Base-by-base conservation (phyloP, 495 filamentous ascomycete genomes). In the Cercophora samala region DNA sequence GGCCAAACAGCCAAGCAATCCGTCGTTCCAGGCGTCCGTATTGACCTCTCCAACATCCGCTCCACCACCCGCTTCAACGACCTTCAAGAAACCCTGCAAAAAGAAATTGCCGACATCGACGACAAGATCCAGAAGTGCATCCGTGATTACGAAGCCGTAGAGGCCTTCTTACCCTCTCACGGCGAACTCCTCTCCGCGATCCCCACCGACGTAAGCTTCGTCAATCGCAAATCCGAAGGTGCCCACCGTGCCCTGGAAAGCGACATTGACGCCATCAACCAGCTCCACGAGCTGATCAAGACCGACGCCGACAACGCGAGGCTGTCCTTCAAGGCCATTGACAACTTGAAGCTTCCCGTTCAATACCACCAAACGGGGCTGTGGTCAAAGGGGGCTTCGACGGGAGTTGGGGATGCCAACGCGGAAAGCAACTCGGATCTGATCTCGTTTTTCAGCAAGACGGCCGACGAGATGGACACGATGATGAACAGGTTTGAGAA, bases 31-130 rank as follows among this genome's bases (percentile, higher is more conserved):
- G 91, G 92, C 6, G 91, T 93, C 19, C 88, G 89, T 63, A 88
- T 97, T 46, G 90, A 93, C 77, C 74, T 90, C 29, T 85, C 83
- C 75, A 89, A 91, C 73, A 81, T 97, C 23, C 85, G 90, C 13
- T 86, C 90, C 5, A 97, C 93, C 0, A 97, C 95, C 8, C 90
- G 95, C 64, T 97, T 93, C 80, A 88, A 89, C 75, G 94, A 97
- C 79, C 88, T 96, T 52, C 86, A 91, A 55, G 90, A 93, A 69
- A 85, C 90, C 46, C 80, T 97, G n/a, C 91, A 96, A 68, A 85
- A 85, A 59, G 75, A 90, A 58, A 89, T 99, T 55, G 86, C 90
- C 62, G 73, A 75, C 15, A 86, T 96, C 67, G 94, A 99, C 75
- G 82, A 84, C 21, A 83, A 85, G 72, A 90, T 97, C 66, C 82